phyloP scores from a whole-genome alignment of 2,329 filamentous ascomycete genomes.

The Stagonosporopsis chrysanthemi region DNA sequence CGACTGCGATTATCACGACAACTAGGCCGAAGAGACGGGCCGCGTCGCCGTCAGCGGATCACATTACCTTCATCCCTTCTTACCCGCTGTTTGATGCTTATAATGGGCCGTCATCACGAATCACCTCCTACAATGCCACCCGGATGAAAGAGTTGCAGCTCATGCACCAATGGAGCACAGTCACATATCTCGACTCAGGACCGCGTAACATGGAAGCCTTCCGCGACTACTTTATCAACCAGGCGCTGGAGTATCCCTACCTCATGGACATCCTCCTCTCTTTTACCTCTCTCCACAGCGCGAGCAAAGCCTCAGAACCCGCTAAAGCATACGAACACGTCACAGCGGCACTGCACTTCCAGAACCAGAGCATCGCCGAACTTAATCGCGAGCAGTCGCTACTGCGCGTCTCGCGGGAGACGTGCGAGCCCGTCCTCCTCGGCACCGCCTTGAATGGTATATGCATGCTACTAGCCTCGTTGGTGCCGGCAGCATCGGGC shows the following conservation, averaged over 20 bases:
- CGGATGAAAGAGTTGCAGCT: slow-evolving; percentile 18
- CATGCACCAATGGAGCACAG: slow-evolving; percentile 25
- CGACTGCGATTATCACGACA: not conserved
- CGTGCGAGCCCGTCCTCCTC: not conserved
- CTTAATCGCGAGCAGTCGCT: not conserved
- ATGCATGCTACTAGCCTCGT: not conserved
- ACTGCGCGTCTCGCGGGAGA: not conserved
- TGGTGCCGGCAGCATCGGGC: not conserved
- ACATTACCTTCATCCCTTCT: not conserved
- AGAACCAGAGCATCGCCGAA: slow-evolving; percentile 9
- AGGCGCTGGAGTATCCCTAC: slow-evolving; percentile 18
- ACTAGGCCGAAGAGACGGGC: not conserved
- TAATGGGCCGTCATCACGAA: not conserved
- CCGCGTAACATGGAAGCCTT: slow-evolving; percentile 14
- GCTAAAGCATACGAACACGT: slow-evolving; percentile 1
- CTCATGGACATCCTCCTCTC: slow-evolving; percentile 23
- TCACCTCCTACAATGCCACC: slow-evolving; percentile 1
- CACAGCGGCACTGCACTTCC: slow-evolving; percentile 4
- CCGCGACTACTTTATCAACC: slow-evolving; percentile 11
- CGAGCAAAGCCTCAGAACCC: not conserved
- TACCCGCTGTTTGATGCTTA: not conserved
- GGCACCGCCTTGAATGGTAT: not conserved
- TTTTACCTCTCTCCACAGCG: slow-evolving; percentile 18
- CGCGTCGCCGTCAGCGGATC: not conserved
- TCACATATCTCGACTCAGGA: slow-evolving; percentile 10